Conservation (phyloP, 257 asterid species). For the Fraxinus excelsior region DNA sequence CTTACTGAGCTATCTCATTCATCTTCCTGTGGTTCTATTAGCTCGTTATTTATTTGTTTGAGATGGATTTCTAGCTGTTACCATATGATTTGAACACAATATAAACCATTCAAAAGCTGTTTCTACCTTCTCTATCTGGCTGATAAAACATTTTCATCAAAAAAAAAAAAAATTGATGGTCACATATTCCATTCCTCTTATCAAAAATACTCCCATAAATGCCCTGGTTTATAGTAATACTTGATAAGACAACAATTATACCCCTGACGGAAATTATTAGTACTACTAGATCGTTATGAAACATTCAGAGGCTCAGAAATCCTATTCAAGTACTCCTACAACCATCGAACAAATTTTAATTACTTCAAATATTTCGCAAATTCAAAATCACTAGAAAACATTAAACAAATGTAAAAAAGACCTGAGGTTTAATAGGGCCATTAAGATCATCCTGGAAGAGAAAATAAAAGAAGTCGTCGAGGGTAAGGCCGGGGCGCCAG, state of each 20-base stretch:
- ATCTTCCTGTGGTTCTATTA: background rate
- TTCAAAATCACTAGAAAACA: background rate
- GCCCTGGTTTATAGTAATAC: background rate
- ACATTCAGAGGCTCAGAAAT: background rate
- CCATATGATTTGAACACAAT: background rate
- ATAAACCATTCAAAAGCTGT: background rate
- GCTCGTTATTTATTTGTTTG: background rate
- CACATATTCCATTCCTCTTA: background rate
- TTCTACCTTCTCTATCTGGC: background rate
- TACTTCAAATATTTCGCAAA: background rate
- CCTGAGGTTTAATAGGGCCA: conserved; percentile 73
- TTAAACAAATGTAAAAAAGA: conserved; percentile 12
- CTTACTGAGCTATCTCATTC: background rate
- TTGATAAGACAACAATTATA: background rate
- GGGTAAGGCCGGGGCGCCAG: conserved; percentile 41
- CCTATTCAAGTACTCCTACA: background rate
- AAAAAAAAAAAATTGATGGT: background rate
- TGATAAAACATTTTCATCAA: background rate
- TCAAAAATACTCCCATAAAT: background rate
- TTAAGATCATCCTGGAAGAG: conserved; percentile 84
- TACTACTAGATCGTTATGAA: background rate
- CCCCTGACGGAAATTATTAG: background rate
- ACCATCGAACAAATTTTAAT: background rate
- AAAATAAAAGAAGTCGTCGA: conserved; percentile 81
- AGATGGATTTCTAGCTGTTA: background rate